A percentile compares a stretch with the other conserved stretches of the same genome.
These are phyloP conservation scores for Pythium apleroticum DNA, from an alignment of 352 stramenopile genomes.

Conservation along the genomic window DNA sequence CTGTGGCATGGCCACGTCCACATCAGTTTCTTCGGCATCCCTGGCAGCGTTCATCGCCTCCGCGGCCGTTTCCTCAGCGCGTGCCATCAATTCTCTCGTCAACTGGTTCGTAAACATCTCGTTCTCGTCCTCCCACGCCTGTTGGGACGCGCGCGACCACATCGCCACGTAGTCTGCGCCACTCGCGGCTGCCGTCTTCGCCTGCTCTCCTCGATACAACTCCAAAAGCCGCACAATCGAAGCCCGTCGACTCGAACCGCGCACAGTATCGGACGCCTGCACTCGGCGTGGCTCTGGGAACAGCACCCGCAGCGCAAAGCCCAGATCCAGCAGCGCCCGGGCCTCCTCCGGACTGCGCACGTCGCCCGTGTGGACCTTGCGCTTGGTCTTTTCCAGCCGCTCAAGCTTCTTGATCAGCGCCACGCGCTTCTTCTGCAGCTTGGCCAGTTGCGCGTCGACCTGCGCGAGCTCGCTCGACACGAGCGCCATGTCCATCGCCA, in stretches of 20 bases:
- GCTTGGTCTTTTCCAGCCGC: slow-evolving; percentile 49
- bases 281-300: slow-evolving; percentile 13
- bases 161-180: slow-evolving; percentile 17
- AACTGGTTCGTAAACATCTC: slow-evolving; percentile 1
- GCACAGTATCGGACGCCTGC: background rate
- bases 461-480: slow-evolving; percentile 46
- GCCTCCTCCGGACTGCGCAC: slow-evolving; percentile 19
- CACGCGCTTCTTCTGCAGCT: slow-evolving; percentile 41
- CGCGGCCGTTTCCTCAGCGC: slow-evolving; percentile 8
- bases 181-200: background rate
- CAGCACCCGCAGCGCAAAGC: slow-evolving; percentile 11
- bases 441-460: slow-evolving; percentile 47
- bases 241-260: background rate
- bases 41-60: slow-evolving; percentile 16
- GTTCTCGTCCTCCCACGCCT: background rate
- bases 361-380: slow-evolving; percentile 43
- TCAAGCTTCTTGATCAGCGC: slow-evolving; percentile 47
- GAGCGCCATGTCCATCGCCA: slow-evolving; percentile 43
- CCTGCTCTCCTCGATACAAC: slow-evolving; percentile 10
- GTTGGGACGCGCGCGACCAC: slow-evolving; percentile 18
- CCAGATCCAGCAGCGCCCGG: slow-evolving; percentile 11
- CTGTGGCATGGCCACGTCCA: background rate
- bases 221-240: slow-evolving; percentile 3
- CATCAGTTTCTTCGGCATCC: background rate
- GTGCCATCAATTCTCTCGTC: background rate